phyloP scores from a whole-genome alignment of 305 asterid genomes.

The Withania somnifera region DNA sequence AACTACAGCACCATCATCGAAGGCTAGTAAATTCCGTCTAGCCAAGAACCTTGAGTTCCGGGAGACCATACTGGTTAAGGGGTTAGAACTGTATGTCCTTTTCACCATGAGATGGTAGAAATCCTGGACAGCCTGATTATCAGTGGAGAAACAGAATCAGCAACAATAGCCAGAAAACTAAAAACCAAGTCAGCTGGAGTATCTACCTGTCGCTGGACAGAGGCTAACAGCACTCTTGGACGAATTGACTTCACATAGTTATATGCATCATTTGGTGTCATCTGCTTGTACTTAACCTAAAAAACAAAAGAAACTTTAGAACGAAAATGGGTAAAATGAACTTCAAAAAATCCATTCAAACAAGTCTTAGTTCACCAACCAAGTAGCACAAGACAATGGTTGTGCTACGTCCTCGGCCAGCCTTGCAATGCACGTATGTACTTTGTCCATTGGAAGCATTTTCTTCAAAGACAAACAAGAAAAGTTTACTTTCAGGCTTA shows the following conservation, averaged over 20 bases:
- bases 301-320: neutral
- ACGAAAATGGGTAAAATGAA: neutral
- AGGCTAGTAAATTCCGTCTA: constrained; percentile 20
- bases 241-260: constrained; percentile 56
- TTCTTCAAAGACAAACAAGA: constrained; percentile 15
- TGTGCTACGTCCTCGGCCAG: constrained; percentile 73
- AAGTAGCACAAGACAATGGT: constrained; percentile 58
- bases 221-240: constrained; percentile 54
- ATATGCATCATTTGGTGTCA: constrained; percentile 56
- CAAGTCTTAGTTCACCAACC: constrained; percentile 20
- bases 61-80: constrained; percentile 2
- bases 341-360: neutral
- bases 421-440: constrained; percentile 66
- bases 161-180: neutral
- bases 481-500: neutral
- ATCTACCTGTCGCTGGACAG: constrained; percentile 52
- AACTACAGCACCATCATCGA: constrained; percentile 50
- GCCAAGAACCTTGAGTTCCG: constrained; percentile 15
- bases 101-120: constrained; percentile 23
- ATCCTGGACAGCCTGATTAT: constrained; percentile 42
- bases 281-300: constrained; percentile 53
- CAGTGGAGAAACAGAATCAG: neutral
- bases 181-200: neutral
- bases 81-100: constrained; percentile 7
- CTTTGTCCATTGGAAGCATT: constrained; percentile 33